Conservation (phyloP, 2,329 filamentous ascomycete genomes). For the Colletotrichum camelliae region DNA sequence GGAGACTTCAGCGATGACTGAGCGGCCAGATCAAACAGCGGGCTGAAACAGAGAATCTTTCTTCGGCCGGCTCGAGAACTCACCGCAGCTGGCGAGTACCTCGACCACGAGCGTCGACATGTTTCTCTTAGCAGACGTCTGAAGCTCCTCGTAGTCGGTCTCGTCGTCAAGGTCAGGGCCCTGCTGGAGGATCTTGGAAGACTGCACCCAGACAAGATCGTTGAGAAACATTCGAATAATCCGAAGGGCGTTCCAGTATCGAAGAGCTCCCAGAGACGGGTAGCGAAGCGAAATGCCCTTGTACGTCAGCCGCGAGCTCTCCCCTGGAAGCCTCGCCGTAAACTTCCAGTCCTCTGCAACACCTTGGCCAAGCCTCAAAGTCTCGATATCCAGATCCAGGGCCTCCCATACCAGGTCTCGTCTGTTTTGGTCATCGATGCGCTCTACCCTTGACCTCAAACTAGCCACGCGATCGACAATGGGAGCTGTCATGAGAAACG, state of each 20-base stretch:
- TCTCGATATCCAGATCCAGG: conserved; percentile 22
- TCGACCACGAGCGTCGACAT: conserved; percentile 23
- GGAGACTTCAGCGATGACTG: conserved; percentile 20
- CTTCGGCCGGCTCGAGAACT: conserved; percentile 11
- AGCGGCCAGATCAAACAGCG: conserved; percentile 29
- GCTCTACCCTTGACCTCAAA: conserved; percentile 19
- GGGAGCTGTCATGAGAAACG: conserved; percentile 14
- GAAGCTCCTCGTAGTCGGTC: not conserved
- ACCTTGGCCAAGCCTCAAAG: not conserved
- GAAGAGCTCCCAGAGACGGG: conserved; percentile 22
- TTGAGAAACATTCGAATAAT: conserved; percentile 29
- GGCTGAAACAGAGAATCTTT: conserved; percentile 24
- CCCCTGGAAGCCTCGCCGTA: not conserved
- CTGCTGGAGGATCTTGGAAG: not conserved
- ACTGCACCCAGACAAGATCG: conserved; percentile 17
- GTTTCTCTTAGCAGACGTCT: conserved; percentile 5
- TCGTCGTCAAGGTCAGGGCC: not conserved
- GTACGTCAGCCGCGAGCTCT: conserved; percentile 23
- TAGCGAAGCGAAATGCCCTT: conserved; percentile 23
- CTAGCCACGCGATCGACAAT: conserved; percentile 23
- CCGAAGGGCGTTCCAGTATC: conserved; percentile 30
- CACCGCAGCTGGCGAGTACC: conserved; percentile 26
- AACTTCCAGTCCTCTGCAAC: conserved; percentile 12
- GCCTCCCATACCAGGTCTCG: conserved; percentile 24
- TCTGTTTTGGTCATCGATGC: not conserved